These are phyloP conservation scores for Gymnopus androsaceus DNA, from an alignment of 1,284 basidiomycete species.

Conservation along the genomic window DNA sequence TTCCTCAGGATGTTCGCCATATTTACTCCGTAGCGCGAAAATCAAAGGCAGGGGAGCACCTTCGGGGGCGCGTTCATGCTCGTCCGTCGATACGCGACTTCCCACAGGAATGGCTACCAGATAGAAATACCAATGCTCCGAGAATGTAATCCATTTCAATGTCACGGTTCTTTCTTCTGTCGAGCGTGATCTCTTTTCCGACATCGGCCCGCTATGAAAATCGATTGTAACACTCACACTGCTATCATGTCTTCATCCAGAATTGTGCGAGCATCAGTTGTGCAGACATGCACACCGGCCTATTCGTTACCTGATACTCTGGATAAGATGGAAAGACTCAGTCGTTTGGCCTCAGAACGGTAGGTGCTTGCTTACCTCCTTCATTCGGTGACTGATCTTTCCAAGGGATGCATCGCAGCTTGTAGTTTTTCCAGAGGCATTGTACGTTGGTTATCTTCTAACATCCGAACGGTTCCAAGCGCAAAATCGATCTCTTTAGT, in stretches of 20 bases:
- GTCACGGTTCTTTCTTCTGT: neutral
- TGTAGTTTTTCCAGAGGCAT: slow-evolving; percentile 75
- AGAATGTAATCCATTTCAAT: neutral
- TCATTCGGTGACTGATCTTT: neutral
- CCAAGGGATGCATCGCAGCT: slow-evolving; percentile 48
- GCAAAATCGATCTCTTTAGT: slow-evolving; percentile 34
- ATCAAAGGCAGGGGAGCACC: slow-evolving; percentile 69
- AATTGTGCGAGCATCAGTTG: slow-evolving; percentile 33
- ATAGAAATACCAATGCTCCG: neutral
- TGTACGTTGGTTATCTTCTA: slow-evolving; percentile 42
- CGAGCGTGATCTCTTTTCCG: neutral
- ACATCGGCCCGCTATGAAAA: slow-evolving; percentile 4
- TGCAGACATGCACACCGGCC: slow-evolving; percentile 55
- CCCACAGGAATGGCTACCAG: slow-evolving; percentile 78
- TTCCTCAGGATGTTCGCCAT: slow-evolving; percentile 81
- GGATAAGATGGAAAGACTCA: slow-evolving; percentile 55
- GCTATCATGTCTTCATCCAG: too few relatives aligned
- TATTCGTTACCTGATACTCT: slow-evolving; percentile 58
- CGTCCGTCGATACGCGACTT: slow-evolving; percentile 75
- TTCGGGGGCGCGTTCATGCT: slow-evolving; percentile 53
- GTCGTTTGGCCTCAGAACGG: slow-evolving; percentile 50
- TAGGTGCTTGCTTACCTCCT: neutral
- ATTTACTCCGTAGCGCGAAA: slow-evolving; percentile 69
- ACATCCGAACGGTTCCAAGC: neutral
- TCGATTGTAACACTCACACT: too few relatives aligned